Evolutionary conservation across 441 rosid species (phyloP).

Genomic region (Melastoma candidum): DNA sequence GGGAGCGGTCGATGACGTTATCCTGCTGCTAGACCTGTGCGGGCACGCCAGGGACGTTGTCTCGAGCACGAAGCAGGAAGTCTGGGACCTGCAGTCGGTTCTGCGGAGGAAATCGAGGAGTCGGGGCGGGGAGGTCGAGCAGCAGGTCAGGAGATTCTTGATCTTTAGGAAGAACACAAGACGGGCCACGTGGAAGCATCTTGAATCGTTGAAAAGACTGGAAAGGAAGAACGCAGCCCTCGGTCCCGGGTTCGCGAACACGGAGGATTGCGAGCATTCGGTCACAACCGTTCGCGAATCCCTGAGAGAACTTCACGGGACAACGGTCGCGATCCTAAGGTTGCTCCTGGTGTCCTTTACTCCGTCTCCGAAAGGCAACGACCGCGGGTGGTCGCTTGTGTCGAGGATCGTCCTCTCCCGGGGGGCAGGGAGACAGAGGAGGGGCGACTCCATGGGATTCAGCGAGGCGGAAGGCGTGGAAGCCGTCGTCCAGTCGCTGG

Average conservation of each 20-base stretch:
- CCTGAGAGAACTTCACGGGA: conserved; percentile 29
- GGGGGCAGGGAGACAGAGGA: conserved; percentile 14
- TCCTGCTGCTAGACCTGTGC: conserved; percentile 44
- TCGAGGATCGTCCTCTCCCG: conserved; percentile 33
- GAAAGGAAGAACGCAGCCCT: conserved; percentile 8
- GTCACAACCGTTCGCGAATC: conserved; percentile 19
- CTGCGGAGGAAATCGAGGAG: conserved; percentile 42
- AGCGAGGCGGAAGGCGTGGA: conserved; percentile 53
- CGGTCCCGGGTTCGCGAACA: not conserved
- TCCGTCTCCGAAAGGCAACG: conserved; percentile 10
- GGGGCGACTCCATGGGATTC: conserved; percentile 1
- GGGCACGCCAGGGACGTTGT: conserved; percentile 37
- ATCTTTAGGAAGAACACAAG: conserved; percentile 39
- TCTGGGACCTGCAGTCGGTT: conserved; percentile 43
- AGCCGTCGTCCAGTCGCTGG: conserved; percentile 24
- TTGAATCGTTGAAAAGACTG: conserved; percentile 26
- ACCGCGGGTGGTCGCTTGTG: conserved; percentile 35
- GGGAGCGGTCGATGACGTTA: conserved; percentile 39
- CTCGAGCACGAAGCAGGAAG: conserved; percentile 34
- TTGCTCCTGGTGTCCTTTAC: conserved; percentile 42
- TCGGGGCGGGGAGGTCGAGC: conserved; percentile 23
- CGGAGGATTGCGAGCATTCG: conserved; percentile 13
- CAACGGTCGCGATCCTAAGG: conserved; percentile 27
- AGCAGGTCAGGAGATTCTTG: conserved; percentile 31
- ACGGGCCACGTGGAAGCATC: conserved; percentile 29